phyloP scores from a whole-genome alignment of 1,139 yeast genomes.

The Debaryomycetaceae sp. region DNA sequence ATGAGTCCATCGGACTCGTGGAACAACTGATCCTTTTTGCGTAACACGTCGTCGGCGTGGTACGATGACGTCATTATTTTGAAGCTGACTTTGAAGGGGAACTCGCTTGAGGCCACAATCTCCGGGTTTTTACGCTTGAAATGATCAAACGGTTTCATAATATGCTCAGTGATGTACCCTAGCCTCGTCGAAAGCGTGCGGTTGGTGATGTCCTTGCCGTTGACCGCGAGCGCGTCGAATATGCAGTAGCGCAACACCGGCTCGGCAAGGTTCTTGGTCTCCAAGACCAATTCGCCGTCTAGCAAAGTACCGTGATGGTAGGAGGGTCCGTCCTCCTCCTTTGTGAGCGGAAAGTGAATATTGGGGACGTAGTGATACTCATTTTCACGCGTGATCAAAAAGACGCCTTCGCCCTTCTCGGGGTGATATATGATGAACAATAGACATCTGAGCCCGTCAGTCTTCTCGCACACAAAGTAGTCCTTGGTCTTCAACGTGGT shows the following conservation, averaged over 20 bases:
- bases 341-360: slow-evolving; percentile 73
- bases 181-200: slow-evolving; percentile 75
- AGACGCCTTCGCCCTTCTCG: slow-evolving; percentile 68
- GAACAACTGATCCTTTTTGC: slow-evolving; percentile 66
- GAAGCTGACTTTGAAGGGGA: slow-evolving; percentile 81
- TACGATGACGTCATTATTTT: slow-evolving; percentile 85
- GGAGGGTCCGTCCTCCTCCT: slow-evolving; percentile 47
- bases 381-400: slow-evolving; percentile 78
- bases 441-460: slow-evolving; percentile 87
- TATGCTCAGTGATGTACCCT: slow-evolving; percentile 80
- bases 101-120: slow-evolving; percentile 57
- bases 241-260: slow-evolving; percentile 67
- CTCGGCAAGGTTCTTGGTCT: slow-evolving; percentile 45
- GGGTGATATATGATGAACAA: slow-evolving; percentile 66
- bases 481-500: slow-evolving; percentile 51
- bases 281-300: slow-evolving; percentile 84
- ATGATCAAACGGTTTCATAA: slow-evolving; percentile 76
- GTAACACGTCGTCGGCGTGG: slow-evolving; percentile 72
- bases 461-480: slow-evolving; percentile 91
- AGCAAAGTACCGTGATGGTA: slow-evolving; percentile 83
- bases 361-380: slow-evolving; percentile 79
- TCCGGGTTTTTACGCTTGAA: slow-evolving; percentile 68
- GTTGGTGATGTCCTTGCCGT: slow-evolving; percentile 65
- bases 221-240: slow-evolving; percentile 86
- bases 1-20: slow-evolving; percentile 94